Conservation (phyloP, 345 rosid genomes). For the Reutealis trisperma region DNA sequence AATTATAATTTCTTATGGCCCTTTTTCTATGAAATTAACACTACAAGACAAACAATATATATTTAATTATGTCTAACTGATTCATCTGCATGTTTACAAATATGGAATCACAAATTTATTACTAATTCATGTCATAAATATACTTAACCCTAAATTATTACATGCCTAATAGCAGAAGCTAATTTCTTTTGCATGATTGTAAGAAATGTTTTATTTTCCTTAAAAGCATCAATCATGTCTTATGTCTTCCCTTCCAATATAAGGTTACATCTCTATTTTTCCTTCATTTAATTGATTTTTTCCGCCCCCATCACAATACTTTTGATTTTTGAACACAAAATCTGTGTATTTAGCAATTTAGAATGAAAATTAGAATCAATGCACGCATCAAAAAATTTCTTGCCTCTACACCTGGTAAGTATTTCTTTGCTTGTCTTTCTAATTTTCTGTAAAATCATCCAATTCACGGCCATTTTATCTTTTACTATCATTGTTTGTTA, state of each 20-base stretch:
- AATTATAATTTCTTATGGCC: too few relatives aligned
- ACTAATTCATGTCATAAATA: too few relatives aligned
- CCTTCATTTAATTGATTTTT: too few relatives aligned
- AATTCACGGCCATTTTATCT: neutral
- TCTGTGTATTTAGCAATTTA: neutral
- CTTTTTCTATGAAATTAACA: too few relatives aligned
- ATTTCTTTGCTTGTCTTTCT: neutral
- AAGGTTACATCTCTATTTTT: too few relatives aligned
- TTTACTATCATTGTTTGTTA: neutral
- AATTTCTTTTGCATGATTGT: neutral
- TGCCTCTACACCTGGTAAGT: constrained; percentile 21
- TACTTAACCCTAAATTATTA: too few relatives aligned
- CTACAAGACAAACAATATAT: too few relatives aligned
- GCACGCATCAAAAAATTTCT: constrained; percentile 30
- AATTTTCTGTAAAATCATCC: neutral
- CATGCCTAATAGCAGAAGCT: too few relatives aligned
- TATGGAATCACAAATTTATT: too few relatives aligned
- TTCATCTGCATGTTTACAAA: too few relatives aligned
- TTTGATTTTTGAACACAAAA: neutral
- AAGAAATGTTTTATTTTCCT: constrained; percentile 9
- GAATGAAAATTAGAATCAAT: constrained; percentile 34
- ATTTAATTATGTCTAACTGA: too few relatives aligned
- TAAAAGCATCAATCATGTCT: neutral
- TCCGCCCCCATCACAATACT: neutral
- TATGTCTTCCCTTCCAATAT: constrained; percentile 5